Base-by-base conservation (phyloP, 2,329 filamentous ascomycete genomes). In the Aschersonia sp. region DNA sequence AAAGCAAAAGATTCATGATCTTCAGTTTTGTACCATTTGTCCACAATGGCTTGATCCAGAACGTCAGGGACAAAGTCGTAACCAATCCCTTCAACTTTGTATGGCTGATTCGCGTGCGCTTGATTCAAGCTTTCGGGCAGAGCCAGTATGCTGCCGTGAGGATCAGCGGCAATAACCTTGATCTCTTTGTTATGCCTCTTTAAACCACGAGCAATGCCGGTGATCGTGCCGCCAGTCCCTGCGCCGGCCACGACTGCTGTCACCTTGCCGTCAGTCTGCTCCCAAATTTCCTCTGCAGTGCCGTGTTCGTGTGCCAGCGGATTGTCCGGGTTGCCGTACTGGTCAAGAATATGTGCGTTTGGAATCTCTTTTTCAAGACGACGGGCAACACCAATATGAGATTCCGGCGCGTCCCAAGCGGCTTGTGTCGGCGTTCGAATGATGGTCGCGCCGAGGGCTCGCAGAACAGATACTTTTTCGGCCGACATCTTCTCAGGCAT, bases 401-500 rank as follows among this genome's bases (percentile, higher is more conserved):
- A 94, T 70, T 98, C 92, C 48, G 92, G 92, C 40, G 81, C 83
- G 66, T 98, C 92, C 73, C 80, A 97, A 42, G 92, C 91, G 40
- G 92, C 92, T 66, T 94, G 88, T 35, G 89, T 98, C 30, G 92
- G 92, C 4, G 92, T 98, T 48, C 92, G 84, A 64, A 98, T 96
- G 67, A 98, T 97, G 61, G 94, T 96, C 42, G 92, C 92, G 54
- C 91, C 91, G 47, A 98, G 77, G 31, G 92, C 91, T 58, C 89
- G 85, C 52, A 98, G 76, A 31, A 98, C 92, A 2, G 91, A 85
- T 40, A 98, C 92, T 69, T 98, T 98, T 69, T 98, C 92, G 45
- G 89, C 85, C 1, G 89, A 96, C 92, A 98, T 98, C 75, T 98
- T 98, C 71, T 98, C 92, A 46, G 92, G 92, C 44, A 98, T 79